Conservation (phyloP, 352 stramenopile species). For the Pythium sp. region DNA sequence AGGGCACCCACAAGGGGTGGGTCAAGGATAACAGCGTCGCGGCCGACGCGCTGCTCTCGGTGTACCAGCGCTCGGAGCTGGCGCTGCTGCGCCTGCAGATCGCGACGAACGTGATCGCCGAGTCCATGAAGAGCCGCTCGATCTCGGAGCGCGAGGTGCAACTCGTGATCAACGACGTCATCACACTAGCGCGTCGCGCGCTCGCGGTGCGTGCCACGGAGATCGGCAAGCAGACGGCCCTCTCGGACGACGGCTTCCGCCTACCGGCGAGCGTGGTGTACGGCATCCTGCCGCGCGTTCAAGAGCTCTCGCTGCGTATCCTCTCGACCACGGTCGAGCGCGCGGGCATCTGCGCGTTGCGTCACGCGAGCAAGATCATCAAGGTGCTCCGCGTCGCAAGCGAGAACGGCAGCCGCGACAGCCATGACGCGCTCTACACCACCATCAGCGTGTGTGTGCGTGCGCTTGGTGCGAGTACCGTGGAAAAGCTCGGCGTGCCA, state of each 20-base stretch:
- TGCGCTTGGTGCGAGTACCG: conserved; percentile 58
- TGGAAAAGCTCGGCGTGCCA: conserved; percentile 68
- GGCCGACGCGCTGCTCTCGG: conserved; percentile 30
- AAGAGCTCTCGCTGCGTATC: conserved; percentile 39
- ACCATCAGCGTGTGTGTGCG: conserved; percentile 49
- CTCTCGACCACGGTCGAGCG: conserved; percentile 44
- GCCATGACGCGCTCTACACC: conserved; percentile 46
- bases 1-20: conserved; percentile 61
- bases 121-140: conserved; percentile 40
- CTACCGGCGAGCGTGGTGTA: conserved; percentile 74
- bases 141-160: conserved; percentile 81
- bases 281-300: conserved; percentile 55
- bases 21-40: conserved; percentile 37
- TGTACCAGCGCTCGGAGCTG: conserved; percentile 59
- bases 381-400: conserved; percentile 58
- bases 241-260: conserved; percentile 76
- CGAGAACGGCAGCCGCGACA: conserved; percentile 34
- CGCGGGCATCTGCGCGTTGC: conserved; percentile 57
- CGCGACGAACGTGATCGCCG: conserved; percentile 37
- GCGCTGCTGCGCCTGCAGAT: conserved; percentile 39
- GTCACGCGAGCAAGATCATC: conserved; percentile 63
- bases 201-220: conserved; percentile 64
- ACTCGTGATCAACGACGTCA: conserved; percentile 50
- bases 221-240: conserved; percentile 75
- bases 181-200: conserved; percentile 55